Base-by-base conservation (phyloP, 305 asterid genomes). In the Petunia hybrid region DNA sequence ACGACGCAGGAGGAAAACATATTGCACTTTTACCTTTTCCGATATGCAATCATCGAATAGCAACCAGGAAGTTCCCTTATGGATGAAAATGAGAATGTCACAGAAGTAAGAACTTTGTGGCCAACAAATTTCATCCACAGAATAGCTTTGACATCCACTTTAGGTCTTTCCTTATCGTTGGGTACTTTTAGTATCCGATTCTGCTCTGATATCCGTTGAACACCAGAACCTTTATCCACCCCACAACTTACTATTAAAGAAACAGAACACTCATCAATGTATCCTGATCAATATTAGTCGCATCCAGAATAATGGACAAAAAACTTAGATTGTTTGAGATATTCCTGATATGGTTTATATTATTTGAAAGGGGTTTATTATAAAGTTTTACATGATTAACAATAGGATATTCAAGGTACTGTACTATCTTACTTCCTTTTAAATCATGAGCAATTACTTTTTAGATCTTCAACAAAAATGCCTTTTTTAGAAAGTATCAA, bases 1-100 rank as follows among this genome's bases (percentile, higher is more conserved):
- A 48, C 36, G 62, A 71, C 12, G 60, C 13, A 31, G 80, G 41
- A 60, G 22, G 57, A 59, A 16, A 77, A 70, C 55, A 46, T 60
- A 77, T 6, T 77, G 80, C 70, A 77, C 67, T 77, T 77, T 60
- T 59, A 63, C 78, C 60, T 71, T 60, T 77, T 77, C 38, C 22
- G 71, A 60, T 22, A 70, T 63, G 69, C 57, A 14, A n/a, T 65
- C 13, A 16, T n/a, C 22, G 66, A 77, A 60, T 59, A 35, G 14
- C 22, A 13, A 61, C 35, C 61, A 22, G 42, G 45, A 77, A 22
- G 57, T 56, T 63, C 70, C 60, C 61, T 62, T 78, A 78, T 62
- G 76, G 42, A 38, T 46, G 77, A 51, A 61, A 43, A 59, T 59
- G 59, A 36, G 61, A 48, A 2, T 43, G 73, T 16, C 45, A 56